Conservation (phyloP, 805 yeast species). For the Metschnikowia anglica region DNA sequence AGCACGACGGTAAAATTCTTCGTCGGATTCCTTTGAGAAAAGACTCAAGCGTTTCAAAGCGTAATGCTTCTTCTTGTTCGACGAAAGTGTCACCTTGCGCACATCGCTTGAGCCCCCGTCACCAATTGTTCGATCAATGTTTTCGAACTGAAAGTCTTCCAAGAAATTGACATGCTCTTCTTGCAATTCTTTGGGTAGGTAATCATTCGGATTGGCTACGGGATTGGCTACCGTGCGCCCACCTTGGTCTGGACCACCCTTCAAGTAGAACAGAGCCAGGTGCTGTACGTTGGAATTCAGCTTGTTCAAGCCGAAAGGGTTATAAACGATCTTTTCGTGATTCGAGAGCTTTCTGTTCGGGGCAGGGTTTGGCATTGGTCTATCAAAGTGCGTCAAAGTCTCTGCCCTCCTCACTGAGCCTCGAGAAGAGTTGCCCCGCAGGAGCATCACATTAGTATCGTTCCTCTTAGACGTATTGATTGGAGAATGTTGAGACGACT, state of each 20-base stretch:
- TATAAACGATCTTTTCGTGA: constrained; percentile 52
- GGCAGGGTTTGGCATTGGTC: constrained; percentile 12
- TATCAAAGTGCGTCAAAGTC: constrained; percentile 39
- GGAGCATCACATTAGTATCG: constrained; percentile 14
- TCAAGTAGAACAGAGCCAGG: constrained; percentile 25
- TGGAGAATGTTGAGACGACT: constrained; percentile 9
- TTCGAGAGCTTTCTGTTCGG: constrained; percentile 13
- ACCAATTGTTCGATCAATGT: constrained; percentile 51
- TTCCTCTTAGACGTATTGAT: constrained; percentile 13
- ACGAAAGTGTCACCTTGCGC: constrained; percentile 38
- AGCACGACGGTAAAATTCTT: constrained; percentile 64
- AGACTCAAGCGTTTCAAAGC: constrained; percentile 68
- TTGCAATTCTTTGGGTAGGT: constrained; percentile 52
- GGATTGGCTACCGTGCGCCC: constrained; percentile 58
- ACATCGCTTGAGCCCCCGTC: constrained; percentile 75
- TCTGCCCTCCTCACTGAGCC: constrained; percentile 27
- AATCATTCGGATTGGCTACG: constrained; percentile 63
- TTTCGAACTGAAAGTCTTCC: constrained; percentile 53
- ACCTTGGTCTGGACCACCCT: constrained; percentile 40
- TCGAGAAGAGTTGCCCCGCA: constrained; percentile 15
- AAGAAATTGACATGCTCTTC: constrained; percentile 49
- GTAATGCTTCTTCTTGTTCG: constrained; percentile 46
- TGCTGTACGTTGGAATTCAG: constrained; percentile 24
- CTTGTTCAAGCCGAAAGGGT: constrained; percentile 61
- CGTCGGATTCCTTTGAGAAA: constrained; percentile 60